These are phyloP conservation scores for Dioscorea dumetorum DNA, from an alignment of 106 monocot genomes.

Conservation along the genomic window DNA sequence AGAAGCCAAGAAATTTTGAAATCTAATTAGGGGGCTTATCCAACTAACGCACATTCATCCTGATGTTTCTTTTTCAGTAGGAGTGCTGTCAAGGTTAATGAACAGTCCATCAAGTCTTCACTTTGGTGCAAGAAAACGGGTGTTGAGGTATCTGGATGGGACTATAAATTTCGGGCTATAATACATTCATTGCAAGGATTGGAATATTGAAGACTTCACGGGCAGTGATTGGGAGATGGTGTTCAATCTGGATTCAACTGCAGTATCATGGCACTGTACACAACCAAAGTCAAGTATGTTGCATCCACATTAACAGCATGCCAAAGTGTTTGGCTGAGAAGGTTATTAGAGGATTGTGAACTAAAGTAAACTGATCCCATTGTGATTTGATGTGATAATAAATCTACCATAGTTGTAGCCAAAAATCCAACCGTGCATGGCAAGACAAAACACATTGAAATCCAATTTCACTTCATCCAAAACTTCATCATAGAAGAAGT, in stretches of 20 bases:
- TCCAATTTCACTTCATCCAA: no score
- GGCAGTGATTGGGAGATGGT: no score
- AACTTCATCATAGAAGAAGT: no score
- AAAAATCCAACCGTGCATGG: no score
- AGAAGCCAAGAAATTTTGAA: neutral
- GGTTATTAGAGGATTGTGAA: no score
- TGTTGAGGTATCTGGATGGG: neutral
- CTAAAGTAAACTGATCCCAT: no score
- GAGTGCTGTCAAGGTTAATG: neutral
- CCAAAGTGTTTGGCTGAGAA: conserved; percentile 19
- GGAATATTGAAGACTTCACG: no score
- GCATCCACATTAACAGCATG: neutral
- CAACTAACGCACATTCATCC: neutral
- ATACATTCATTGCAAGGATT: no score
- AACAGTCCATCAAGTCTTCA: neutral
- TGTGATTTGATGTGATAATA: no score
- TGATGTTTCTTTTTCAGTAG: neutral
- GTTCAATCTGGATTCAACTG: no score
- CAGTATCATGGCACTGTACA: conserved; percentile 12
- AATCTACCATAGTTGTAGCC: no score
- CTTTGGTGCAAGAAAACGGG: neutral
- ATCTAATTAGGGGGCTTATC: neutral
- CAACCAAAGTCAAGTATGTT: conserved; percentile 17
- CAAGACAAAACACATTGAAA: no score
- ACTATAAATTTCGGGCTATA: conserved; percentile 13